These are phyloP conservation scores for Starmerella bombi DNA, from an alignment of 805 yeast genomes.

Conservation along the genomic window DNA sequence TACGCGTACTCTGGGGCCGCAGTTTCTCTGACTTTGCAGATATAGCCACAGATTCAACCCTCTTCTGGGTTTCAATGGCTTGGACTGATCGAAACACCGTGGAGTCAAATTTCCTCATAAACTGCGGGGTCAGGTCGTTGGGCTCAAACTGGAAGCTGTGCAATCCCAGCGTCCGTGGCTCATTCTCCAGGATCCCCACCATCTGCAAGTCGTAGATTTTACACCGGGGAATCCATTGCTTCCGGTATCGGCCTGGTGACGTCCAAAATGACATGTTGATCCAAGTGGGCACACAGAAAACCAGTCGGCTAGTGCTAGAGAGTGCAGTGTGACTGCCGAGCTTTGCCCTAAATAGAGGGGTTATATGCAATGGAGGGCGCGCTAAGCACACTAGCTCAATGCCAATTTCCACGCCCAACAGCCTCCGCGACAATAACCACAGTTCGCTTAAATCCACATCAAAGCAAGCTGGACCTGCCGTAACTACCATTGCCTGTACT, in stretches of 20 bases:
- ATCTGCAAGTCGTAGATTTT: constrained; percentile 90
- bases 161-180: constrained; percentile 54
- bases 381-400: constrained; percentile 80
- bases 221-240: constrained; percentile 81
- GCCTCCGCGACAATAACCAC: constrained; percentile 57
- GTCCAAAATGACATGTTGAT: constrained; percentile 86
- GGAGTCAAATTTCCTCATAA: constrained; percentile 51
- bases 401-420: constrained; percentile 69
- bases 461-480: constrained; percentile 88
- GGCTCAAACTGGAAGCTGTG: constrained; percentile 37
- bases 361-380: constrained; percentile 82
- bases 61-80: constrained; percentile 16
- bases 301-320: constrained; percentile 24
- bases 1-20: constrained; percentile 1
- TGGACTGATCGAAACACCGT: constrained; percentile 33
- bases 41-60: constrained; percentile 20
- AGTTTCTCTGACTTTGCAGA: constrained; percentile 20
- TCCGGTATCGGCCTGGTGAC: constrained; percentile 34
- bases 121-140: constrained; percentile 20
- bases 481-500: constrained; percentile 73
- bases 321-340: constrained; percentile 32
- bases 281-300: constrained; percentile 66
- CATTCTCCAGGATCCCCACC: constrained; percentile 97
- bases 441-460: constrained; percentile 78
- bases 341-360: constrained; percentile 77